Base-by-base conservation (phyloP, 148 eudicot species). In the Drosera capensis region DNA sequence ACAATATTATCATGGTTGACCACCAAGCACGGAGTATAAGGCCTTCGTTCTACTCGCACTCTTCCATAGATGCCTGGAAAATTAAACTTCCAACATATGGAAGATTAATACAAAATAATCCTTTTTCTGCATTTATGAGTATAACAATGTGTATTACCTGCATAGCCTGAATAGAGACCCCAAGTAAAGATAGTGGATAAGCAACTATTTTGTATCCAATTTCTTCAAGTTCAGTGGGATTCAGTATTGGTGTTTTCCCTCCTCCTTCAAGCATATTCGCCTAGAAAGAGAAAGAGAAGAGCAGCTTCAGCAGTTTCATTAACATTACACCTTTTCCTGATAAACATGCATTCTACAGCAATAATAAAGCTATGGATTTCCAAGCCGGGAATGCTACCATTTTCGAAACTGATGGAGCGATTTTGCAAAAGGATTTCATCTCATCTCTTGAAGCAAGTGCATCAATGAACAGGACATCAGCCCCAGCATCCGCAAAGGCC, bases 201-300 rank as follows among this genome's bases (percentile, higher is more conserved):
- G 67, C 83, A 45, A 72, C 94, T 62, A 88, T 41, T 70, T 83
- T 88, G 51, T 70, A 88, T 52, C 96, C 96, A 64, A 88, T 34
- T 30, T 75, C 80, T 63, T 73, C 86, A 39, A 88, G 92, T 59
- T 83, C 96, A 42, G 71, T 60, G 13, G 96, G 96, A 67, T 52
- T 72, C 56, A 83, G 80, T 58, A 88, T 80, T 53, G 96, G 96
- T 30, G 96, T 88, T 73, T 72, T 88, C 1, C 96, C 96, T 42
- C 96, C 96, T 49, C 96, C 96, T 75, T 88, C 96, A 50, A 88
- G 96, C 96, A 88, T 83, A 64, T 79, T 88, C 42, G 90, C 96
- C 96, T 83, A 41, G 60, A 49, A 31, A 20, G 16, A 17, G 21
- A 43, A 20, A 31, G 28, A 29, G 23, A 41, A 41, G 23, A 17